A percentile compares a stretch with the other conserved stretches of the same genome.
Conservation (phyloP, 176 grass and related monocot species). For the Ampelocalamus luodianensis region DNA sequence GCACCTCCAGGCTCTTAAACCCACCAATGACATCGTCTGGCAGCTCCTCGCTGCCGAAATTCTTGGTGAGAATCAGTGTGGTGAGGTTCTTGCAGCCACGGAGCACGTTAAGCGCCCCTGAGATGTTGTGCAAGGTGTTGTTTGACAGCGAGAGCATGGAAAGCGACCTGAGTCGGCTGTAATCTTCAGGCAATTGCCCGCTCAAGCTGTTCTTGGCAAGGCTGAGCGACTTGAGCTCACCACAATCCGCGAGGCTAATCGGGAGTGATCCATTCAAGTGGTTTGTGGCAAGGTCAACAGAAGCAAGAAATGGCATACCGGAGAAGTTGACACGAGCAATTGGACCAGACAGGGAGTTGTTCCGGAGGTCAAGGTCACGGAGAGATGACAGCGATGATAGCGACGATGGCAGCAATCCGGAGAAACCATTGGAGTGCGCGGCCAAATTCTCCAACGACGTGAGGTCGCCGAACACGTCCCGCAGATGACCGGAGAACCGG, state of each 20-base stretch:
- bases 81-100: slow-evolving; percentile 68
- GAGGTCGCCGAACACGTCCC: slow-evolving; percentile 71
- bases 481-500: slow-evolving; percentile 69
- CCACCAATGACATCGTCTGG: slow-evolving; percentile 36
- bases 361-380: slow-evolving; percentile 72
- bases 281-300: slow-evolving; percentile 84
- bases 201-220: slow-evolving; percentile 83
- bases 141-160: slow-evolving; percentile 82
- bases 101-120: slow-evolving; percentile 54
- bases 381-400: slow-evolving; percentile 56
- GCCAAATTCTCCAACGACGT: slow-evolving; percentile 55
- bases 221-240: slow-evolving; percentile 69
- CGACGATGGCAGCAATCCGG: slow-evolving; percentile 61
- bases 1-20: slow-evolving; percentile 71
- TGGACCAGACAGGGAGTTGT: slow-evolving; percentile 77
- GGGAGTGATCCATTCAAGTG: slow-evolving; percentile 71
- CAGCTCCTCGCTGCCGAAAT: slow-evolving; percentile 80
- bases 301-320: slow-evolving; percentile 55
- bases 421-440: slow-evolving; percentile 71
- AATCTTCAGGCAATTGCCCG: slow-evolving; percentile 62
- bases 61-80: slow-evolving; percentile 85
- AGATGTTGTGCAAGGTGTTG: slow-evolving; percentile 88
- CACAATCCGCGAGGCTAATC: slow-evolving; percentile 59
- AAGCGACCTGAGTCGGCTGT: slow-evolving; percentile 57
- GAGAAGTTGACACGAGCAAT: slow-evolving; percentile 74